Evolutionary conservation across 2,329 filamentous ascomycete genomes (phyloP).

Genomic region (Talaromyces funiculosus): DNA sequence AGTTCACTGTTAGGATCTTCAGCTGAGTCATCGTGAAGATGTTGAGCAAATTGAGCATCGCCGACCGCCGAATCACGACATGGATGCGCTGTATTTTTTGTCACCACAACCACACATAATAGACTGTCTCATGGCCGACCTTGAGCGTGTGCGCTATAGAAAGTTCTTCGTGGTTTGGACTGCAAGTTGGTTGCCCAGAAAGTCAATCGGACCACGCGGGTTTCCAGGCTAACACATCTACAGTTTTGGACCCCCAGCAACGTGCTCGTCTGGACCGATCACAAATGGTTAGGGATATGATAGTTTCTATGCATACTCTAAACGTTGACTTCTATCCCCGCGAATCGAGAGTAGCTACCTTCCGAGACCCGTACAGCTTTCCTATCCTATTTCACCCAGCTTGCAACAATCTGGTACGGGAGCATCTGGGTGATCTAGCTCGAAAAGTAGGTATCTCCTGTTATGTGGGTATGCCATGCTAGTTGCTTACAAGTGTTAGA

Average conservation of each 20-base stretch:
- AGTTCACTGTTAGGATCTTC: slow-evolving; percentile 12
- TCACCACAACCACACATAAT: slow-evolving; percentile 82
- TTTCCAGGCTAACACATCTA: slow-evolving; percentile 18
- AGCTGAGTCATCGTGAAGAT: slow-evolving; percentile 49
- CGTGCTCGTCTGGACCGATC: slow-evolving; percentile 70
- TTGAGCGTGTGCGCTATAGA: slow-evolving; percentile 76
- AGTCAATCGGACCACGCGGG: neutral
- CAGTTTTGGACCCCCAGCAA: slow-evolving; percentile 63
- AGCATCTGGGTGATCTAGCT: slow-evolving; percentile 77
- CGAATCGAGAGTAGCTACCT: slow-evolving; percentile 86
- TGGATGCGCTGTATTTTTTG: slow-evolving; percentile 92
- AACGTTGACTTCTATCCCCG: slow-evolving; percentile 85
- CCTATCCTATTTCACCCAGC: slow-evolving; percentile 83
- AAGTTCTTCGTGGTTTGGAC: slow-evolving; percentile 83
- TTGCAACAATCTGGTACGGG: slow-evolving; percentile 76
- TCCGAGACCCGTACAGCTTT: slow-evolving; percentile 94
- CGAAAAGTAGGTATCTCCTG: slow-evolving; percentile 62
- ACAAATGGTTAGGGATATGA: slow-evolving; percentile 62
- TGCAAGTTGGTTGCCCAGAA: slow-evolving; percentile 42
- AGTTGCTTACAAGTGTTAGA: slow-evolving; percentile 45
- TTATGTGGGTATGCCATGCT: neutral
- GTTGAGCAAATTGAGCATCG: slow-evolving; percentile 90
- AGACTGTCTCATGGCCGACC: slow-evolving; percentile 88
- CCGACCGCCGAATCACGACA: slow-evolving; percentile 74
- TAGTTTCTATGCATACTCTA: slow-evolving; percentile 74